A percentile compares a stretch with the other conserved stretches of the same genome.
These are phyloP conservation scores for Cicer pinnatifidum DNA, from an alignment of 306 rosid genomes.

Conservation along the genomic window DNA sequence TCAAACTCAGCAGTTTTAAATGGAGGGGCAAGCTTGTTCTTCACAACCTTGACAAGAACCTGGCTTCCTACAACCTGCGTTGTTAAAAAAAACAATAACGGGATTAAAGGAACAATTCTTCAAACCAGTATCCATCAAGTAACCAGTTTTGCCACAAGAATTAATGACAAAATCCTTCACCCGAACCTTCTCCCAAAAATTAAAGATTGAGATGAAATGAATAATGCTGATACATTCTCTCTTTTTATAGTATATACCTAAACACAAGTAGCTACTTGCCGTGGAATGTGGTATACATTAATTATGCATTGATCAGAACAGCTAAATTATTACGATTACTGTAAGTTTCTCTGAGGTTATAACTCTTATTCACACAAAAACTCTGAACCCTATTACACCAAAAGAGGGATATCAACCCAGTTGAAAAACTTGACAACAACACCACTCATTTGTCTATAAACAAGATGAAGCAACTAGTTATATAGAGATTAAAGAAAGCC, in stretches of 20 bases:
- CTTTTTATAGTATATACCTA: conserved; percentile 1
- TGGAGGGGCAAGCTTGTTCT: conserved; percentile 97
- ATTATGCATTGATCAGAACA: conserved; percentile 6
- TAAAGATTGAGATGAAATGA: conserved; percentile 8
- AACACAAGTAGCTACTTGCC: conserved; percentile 13
- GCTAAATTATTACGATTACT: conserved; percentile 10
- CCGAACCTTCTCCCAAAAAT: conserved; percentile 19
- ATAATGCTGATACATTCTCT: background rate
- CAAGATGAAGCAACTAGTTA: conserved; percentile 13
- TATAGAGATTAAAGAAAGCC: conserved; percentile 31
- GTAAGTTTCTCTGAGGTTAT: background rate
- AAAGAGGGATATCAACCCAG: conserved; percentile 7
- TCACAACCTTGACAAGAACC: conserved; percentile 85
- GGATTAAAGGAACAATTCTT: conserved; percentile 1
- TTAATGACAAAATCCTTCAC: conserved; percentile 3
- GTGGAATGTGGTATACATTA: background rate
- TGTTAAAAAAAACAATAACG: conserved; percentile 18
- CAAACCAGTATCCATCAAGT: background rate
- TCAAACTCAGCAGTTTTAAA: conserved; percentile 77
- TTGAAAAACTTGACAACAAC: conserved; percentile 29
- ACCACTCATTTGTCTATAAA: conserved; percentile 8
- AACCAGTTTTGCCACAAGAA: conserved; percentile 26
- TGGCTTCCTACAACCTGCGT: conserved; percentile 78
- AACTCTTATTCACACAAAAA: background rate
- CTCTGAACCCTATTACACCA: background rate